Base-by-base conservation (phyloP, 2,329 filamentous ascomycete genomes). In the Cryphonectria parasitica region DNA sequence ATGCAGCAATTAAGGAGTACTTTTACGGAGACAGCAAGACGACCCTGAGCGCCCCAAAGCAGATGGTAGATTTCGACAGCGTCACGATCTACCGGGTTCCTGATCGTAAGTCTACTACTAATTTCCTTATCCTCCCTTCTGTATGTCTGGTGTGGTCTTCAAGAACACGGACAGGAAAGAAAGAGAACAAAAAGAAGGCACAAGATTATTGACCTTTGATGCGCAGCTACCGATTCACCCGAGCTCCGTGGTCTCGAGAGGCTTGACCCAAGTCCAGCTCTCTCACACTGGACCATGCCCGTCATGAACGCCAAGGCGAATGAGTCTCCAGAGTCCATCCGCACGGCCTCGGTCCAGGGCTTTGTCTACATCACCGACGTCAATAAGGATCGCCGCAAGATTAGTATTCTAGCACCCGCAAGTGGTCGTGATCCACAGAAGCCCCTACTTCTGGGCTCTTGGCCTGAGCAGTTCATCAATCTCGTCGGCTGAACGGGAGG, bases 301-400 rank as follows among this genome's bases (percentile, higher is more conserved):
- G 90, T 99, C 67, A 94, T 97, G 80, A 90, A 94, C 77, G 94
- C 92, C 62, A 86, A 88, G 2, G 81, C 88, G 0, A 90, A 88
- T 63, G 94, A 96, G 72, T 83, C 87, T 0, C 87, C 91, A 8
- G 90, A 93, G 64, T 87, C 89, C 1, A 90, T 98, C 61, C 88
- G 93, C 17, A 91, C 95, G 75, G 90, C 94, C 10, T 92, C 91
- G 69, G 90, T 98, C 41, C 92, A 97, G 87, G 96, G 96, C 0
- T 99, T 97, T 77, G 87, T 98, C 41, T 98, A 97, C 77, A 92
- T 98, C 22, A 91, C 93, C 0, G 93, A 97, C 73, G 93, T 98
- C 4, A 95, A 99, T 77, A 92, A 93, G 77, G 91, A 92, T 75
- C 92, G 92, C 79, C 90, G 90, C 74, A 92, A 92, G 79, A 85